Base-by-base conservation (phyloP, 306 rosid species). In the Biancaea sappan region DNA sequence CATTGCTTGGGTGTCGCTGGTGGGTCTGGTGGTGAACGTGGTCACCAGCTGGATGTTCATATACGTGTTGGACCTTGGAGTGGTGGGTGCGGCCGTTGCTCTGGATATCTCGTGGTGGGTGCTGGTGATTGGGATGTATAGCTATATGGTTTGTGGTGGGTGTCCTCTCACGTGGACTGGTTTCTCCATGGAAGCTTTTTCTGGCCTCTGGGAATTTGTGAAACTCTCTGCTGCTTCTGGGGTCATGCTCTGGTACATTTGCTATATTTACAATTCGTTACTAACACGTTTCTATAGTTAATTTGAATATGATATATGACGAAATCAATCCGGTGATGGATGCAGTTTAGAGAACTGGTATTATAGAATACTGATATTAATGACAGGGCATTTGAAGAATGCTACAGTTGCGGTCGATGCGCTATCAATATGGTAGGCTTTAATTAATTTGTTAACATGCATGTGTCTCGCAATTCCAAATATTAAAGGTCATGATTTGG, bases 271-370 rank as follows among this genome's bases (percentile, higher is more conserved):
- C n/a, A n/a, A n/a, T n/a, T n/a, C n/a, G n/a, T n/a, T n/a, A n/a
- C n/a, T n/a, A n/a, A n/a, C 47, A 41, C 11, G 16, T 13, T 41
- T 1, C 40, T 35, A 31, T 35, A 35, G 40, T 44, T 44, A 2
- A n/a, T n/a, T n/a, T n/a, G 40, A 4, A 35, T 1, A 15, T 15
- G 46, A 40, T n/a, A 53, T 34, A 34, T 38, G 13, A 38, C 29
- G 5, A 16, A 14, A 1, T 2, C 40, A 58, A 11, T 11, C 19
- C 19, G 21, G 24, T 68, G 50, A 65, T 19, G 21, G 16, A 2
- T 43, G 79, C 85, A 92, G 93, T 67, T 75, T 88, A 52, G 96
- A 88, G 86, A 90, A 81, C 76, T 90, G 96, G 96, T 92, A 92
- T 52, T 88, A 88, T 26, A 75, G 88, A 32, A 90, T 90, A 58